Base-by-base conservation (phyloP, 768 basidiomycete genomes). In the Russula virescens region DNA sequence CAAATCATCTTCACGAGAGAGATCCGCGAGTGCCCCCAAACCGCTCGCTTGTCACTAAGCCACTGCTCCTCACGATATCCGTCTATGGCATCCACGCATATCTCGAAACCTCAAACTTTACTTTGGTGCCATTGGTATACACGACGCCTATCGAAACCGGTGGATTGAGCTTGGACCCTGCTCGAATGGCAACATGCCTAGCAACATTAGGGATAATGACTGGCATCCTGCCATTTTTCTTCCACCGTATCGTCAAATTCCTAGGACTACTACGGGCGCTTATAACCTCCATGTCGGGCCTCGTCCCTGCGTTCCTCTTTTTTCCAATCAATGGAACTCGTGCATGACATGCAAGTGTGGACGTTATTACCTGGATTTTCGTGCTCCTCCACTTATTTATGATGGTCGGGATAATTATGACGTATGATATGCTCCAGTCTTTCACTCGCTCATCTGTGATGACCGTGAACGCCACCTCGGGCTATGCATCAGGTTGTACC, bases 401-500 rank as follows among this genome's bases (percentile, higher is more conserved):
- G 16, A 31, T 25, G n/a, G n/a, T 55, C 13, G 43, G 43, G n/a
- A 16, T 34, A n/a, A 21, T 14, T 11, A 45, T 55, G 43, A 23
- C 55, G 43, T 46, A 28, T 42, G 42, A 42, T 45, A 31, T 23
- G 42, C 9, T 5, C 9, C 6, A 11, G 10, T 5, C 55, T 19
- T 28, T 28, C 26, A n/a, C 40, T 8, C 31, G 3, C 31, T 31
- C 5, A 8, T 31, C 31, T 31, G 31, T 31, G 31, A 31, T 31
- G 31, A 8, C 31, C 8, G 8, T 31, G 31, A 31, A 31, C 31
- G 31, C 31, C 31, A 8, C 31, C 8, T 31, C 31, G 3, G 31
- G 31, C n/a, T 2, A 19, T 16, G 25, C 31, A 3, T 42, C 74
- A 76, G 16, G 70, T 79, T 68, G 67, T 57, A 68, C 71, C 18